Evolutionary conservation across 1,139 yeast genomes (phyloP), one percentile per base, ranked within the genome.

Genomic region (Williopsis jadinii): DNA sequence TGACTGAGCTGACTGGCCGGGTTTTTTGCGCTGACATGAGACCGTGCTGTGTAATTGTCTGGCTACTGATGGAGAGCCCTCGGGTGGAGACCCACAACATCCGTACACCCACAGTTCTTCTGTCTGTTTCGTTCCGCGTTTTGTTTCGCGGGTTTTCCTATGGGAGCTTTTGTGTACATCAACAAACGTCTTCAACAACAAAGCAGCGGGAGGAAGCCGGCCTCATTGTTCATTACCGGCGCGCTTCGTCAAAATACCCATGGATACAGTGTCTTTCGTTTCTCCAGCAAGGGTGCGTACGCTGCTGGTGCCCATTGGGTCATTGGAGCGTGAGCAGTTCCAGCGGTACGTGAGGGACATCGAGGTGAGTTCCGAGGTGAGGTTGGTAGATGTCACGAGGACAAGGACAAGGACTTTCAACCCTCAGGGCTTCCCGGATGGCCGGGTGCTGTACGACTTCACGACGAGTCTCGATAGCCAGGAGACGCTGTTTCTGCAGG

Each of bases 341-440:
- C 56, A 62, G 11, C 61, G 62, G 32, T 75, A 74, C 50, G 66
- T 71, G 10, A 64, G 64, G 4, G 55, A 67, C 28, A 59, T 90
- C 41, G 64, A 67, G 39, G 59, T 68, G n/a, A 72, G 75, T 11
- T 63, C 68, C 39, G 92, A 85, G 51, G 78, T 87, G 24, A 63
- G 95, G 45, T 66, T 88, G 35, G 72, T 83, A 24, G 97, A 88
- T 56, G 73, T 90, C 9, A 69, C 85, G 2, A 85, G 90, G 6
- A 76, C 75, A 40, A 69, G 74, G 14, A 69, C 80, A 13, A 64
- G 77, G 11, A 61, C 67, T 48, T 88, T 88, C 66, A 84, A 85
- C 52, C 97, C 97, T 1, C 94, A 82, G 54, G 80, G 83, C 0
- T 85, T 77, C 54, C 96, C 97, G 1, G 72, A 73, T 39, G 97